A percentile compares a stretch with the other conserved stretches of the same genome.
Evolutionary conservation across 768 basidiomycete genomes (phyloP).

Genomic region (Lactarius trivialis): DNA sequence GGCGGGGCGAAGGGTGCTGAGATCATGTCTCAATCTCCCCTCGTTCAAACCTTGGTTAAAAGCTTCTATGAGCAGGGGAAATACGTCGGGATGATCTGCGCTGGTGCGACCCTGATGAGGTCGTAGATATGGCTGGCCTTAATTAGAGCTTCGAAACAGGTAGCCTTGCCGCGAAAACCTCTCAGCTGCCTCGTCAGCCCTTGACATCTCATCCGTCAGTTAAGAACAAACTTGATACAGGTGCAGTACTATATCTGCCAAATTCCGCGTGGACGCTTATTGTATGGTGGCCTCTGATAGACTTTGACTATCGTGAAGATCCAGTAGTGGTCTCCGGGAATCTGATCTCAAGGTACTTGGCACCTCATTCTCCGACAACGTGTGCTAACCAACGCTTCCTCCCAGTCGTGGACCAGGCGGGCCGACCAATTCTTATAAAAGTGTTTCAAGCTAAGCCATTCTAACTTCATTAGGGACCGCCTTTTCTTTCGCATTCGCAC

Average conservation of each 20-base stretch:
- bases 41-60: constrained; percentile 58
- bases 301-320: constrained; percentile 68
- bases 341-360: constrained; percentile 64
- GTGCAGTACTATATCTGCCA: constrained; percentile 34
- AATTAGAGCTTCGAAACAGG: background rate
- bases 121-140: background rate
- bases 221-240: constrained; percentile 46
- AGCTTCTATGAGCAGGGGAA: constrained; percentile 49
- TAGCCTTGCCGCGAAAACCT: constrained; percentile 50
- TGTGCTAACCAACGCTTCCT: background rate
- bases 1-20: constrained; percentile 76
- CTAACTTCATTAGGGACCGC: constrained; percentile 46
- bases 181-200: constrained; percentile 53
- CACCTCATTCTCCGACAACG: background rate
- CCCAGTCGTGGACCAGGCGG: constrained; percentile 65
- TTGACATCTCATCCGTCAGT: constrained; percentile 78
- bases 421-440: constrained; percentile 22
- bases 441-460: background rate
- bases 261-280: background rate
- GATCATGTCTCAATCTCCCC: constrained; percentile 52
- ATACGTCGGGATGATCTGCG: constrained; percentile 79
- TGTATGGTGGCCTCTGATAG: constrained; percentile 32
- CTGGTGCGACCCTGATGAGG: constrained; percentile 41
- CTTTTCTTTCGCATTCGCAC: constrained; percentile 71
- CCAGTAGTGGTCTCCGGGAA: constrained; percentile 66